Percentiles rank a stretch among this genome's conserved stretches.
phyloP scores from a whole-genome alignment of 2,329 filamentous ascomycete species.

The Diplodia seriata region DNA sequence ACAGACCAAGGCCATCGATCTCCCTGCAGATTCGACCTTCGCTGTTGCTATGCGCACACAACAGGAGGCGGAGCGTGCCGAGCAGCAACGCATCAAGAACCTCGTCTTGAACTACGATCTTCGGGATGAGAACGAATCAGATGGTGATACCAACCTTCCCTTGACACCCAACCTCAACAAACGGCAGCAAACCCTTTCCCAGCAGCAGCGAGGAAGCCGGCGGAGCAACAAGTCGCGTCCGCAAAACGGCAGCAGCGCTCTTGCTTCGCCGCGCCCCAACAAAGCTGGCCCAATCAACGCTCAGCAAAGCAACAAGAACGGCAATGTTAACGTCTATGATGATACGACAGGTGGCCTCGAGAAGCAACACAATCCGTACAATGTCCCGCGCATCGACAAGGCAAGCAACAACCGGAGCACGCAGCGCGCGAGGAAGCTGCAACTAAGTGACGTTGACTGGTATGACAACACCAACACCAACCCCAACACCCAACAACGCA shows the following conservation, averaged over 20 bases:
- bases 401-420: slow-evolving; percentile 70
- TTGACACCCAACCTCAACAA: slow-evolving; percentile 33
- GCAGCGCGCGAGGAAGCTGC: slow-evolving; percentile 86
- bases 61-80: slow-evolving; percentile 92
- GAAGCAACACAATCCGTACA: slow-evolving; percentile 52
- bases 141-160: slow-evolving; percentile 66
- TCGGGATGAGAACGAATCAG: slow-evolving; percentile 75
- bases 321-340: slow-evolving; percentile 40
- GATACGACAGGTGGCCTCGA: slow-evolving; percentile 46
- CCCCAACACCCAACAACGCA: background rate
- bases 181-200: slow-evolving; percentile 41
- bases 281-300: slow-evolving; percentile 37
- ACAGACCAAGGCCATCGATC: slow-evolving; percentile 87
- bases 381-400: slow-evolving; percentile 60
- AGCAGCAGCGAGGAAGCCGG: slow-evolving; percentile 47
- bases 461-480: slow-evolving; percentile 57
- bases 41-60: slow-evolving; percentile 95
- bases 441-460: slow-evolving; percentile 98
- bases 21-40: slow-evolving; percentile 90
- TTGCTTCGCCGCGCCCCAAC: background rate
- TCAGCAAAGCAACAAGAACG: slow-evolving; percentile 48
- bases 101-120: slow-evolving; percentile 96
- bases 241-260: slow-evolving; percentile 1
- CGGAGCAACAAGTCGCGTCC: background rate
- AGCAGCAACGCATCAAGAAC: slow-evolving; percentile 98